Base-by-base conservation (phyloP, 2,329 filamentous ascomycete genomes). In the Fusarium sp. region DNA sequence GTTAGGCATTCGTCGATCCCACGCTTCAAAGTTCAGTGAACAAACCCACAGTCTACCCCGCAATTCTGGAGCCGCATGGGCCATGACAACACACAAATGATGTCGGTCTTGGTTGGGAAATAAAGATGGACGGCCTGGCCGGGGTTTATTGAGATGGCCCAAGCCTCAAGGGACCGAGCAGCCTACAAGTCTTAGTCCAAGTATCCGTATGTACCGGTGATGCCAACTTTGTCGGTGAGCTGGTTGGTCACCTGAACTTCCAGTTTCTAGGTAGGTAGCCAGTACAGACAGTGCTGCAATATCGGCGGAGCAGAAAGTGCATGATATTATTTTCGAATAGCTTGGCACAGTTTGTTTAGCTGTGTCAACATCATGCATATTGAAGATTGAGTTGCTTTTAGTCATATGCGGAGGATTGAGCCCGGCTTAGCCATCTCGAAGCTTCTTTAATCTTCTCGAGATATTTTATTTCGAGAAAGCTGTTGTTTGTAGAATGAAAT, bases 321-420 rank as follows among this genome's bases (percentile, higher is more conserved):
- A 55, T 68, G 66, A 68, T 69, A 33, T 52, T 56, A 51, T 66
- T 66, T 51, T 37, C 39, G n/a, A 22, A 54, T 37, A 43, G 55
- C 61, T 69, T 65, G 67, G 57, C 62, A 60, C 45, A 49, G 39
- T 47, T 71, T 66, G 59, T 65, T 64, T 55, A 49, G 58, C 62
- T 73, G 70, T 71, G 71, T 72, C 71, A 73, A 69, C 61, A 67
- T 73, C 71, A 73, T 73, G 71, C 71, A 73, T 70, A 71, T 65
- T 52, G 40, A 51, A 48, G 55, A 41, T 39, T 56, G 50, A 37
- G 43, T 55, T 46, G 41, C 39, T 67, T 37, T 73, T 73, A 71
- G 70, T 73, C 70, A 72, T 69, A 46, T 40, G 22, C 40, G 30
- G 35, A 59, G 41, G 45, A 53, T 57, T 59, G 40, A 62, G 50